Percentiles rank a stretch among this genome's conserved stretches.
Evolutionary conservation across 768 basidiomycete species (phyloP).

Genomic region (Fibroporia radiculosa): DNA sequence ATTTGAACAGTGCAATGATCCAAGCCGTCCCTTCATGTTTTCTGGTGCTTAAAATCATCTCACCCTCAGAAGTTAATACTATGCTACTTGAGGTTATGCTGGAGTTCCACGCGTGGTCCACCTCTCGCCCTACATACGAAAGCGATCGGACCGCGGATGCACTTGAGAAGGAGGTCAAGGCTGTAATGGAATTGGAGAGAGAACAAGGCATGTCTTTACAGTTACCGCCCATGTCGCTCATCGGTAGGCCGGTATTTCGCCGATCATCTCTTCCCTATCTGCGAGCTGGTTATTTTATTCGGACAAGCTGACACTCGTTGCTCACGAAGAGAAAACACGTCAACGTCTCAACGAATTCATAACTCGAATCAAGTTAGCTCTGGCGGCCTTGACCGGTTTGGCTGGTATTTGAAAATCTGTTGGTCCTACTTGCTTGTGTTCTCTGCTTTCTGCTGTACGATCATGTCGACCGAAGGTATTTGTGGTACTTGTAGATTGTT

Average conservation of each 20-base stretch:
- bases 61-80: slow-evolving; percentile 22
- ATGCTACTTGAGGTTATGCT: slow-evolving; percentile 27
- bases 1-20: neutral
- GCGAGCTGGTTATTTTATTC: slow-evolving; percentile 4
- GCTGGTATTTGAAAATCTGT: no score
- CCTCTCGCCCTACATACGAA: slow-evolving; percentile 26
- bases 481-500: no score
- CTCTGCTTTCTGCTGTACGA: no score
- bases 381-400: slow-evolving; percentile 24
- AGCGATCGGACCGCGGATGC: slow-evolving; percentile 20
- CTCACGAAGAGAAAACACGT: slow-evolving; percentile 24
- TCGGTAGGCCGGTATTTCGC: slow-evolving; percentile 20
- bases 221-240: slow-evolving; percentile 9
- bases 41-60: neutral
- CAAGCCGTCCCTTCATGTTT: neutral
- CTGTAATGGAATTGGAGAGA: slow-evolving; percentile 21
- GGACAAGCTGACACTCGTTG: neutral
- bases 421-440: no score
- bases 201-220: slow-evolving; percentile 30
- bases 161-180: slow-evolving; percentile 23
- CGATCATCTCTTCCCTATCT: neutral
- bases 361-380: slow-evolving; percentile 25
- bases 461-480: no score
- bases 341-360: slow-evolving; percentile 25
- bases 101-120: slow-evolving; percentile 30